Evolutionary conservation across 2,329 filamentous ascomycete genomes (phyloP).

Genomic region (Sarocladiaceae sp.): DNA sequence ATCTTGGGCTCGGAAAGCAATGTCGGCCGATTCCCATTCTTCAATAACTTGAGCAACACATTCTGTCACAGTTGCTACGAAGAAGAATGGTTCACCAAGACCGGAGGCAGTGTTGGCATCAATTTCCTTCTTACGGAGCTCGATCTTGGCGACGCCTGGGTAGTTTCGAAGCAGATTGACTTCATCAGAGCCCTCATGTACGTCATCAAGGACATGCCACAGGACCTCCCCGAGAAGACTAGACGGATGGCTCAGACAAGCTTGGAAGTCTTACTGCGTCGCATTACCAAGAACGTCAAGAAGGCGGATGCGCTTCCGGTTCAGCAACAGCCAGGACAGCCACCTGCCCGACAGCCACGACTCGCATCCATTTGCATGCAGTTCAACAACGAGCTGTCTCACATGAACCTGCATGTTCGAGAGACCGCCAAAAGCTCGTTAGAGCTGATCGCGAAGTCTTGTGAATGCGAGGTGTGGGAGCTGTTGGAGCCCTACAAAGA

Average conservation of each 20-base stretch:
- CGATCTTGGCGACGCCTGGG: constrained; percentile 79
- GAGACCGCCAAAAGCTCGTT: constrained; percentile 80
- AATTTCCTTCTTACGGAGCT: constrained; percentile 81
- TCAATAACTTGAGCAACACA: constrained; percentile 72
- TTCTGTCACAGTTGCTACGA: constrained; percentile 96
- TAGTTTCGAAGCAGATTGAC: constrained; percentile 77
- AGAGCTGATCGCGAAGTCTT: constrained; percentile 72
- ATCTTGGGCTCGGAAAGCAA: constrained; percentile 74
- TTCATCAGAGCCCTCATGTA: constrained; percentile 91
- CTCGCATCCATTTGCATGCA: constrained; percentile 76
- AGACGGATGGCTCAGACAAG: constrained; percentile 78
- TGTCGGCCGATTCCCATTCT: constrained; percentile 76
- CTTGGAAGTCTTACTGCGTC: constrained; percentile 71
- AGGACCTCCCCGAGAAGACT: constrained; percentile 88
- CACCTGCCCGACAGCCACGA: constrained; percentile 49
- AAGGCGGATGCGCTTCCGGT: constrained; percentile 62
- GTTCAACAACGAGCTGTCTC: constrained; percentile 82
- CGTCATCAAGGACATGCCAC: constrained; percentile 97
- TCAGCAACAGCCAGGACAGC: constrained; percentile 36
- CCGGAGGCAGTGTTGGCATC: constrained; percentile 87
- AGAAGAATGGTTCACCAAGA: constrained; percentile 98
- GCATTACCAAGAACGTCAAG: constrained; percentile 73
- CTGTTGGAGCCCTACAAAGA: constrained; percentile 88
- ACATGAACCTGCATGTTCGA: constrained; percentile 94
- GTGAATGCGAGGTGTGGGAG: constrained; percentile 78